Evolutionary conservation across 1,139 yeast genomes (phyloP), one percentile per base, ranked within the genome.

Genomic region (Taiozyma onychis): DNA sequence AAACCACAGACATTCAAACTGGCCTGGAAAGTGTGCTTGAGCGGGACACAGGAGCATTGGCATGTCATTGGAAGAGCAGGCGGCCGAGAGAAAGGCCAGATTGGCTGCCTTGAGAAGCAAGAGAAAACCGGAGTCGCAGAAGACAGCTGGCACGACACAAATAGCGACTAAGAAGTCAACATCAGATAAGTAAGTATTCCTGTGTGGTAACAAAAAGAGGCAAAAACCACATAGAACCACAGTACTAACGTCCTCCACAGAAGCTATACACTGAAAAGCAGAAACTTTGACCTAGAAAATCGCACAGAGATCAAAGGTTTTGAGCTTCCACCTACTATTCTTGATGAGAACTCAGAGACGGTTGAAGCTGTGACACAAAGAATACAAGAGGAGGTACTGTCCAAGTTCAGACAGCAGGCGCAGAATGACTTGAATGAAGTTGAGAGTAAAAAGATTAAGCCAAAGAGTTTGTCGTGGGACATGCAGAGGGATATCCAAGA

Each of bases 401-500:
- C 54, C 41, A 61, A 62, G 48, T 59, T 66, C 39, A 44, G 50
- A 42, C 51, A 48, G 1, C 44, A 47, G 21, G 59, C 57, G 3
- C 43, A 39, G 18, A 11, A 22, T 4, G 45, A 51, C 46, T 56
- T 54, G 9, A 46, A 44, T 13, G 50, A 43, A 11, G 51, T 62
- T 28, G 57, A 57, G 18, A 48, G 56, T 26, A 56, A 55, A 4
- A 59, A 56, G 28, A 51, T 65, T 27, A 69, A 64, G 48, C 68
- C 72, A 11, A 63, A 63, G 50, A 59, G 65, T 37, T 65, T 64
- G 14, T 66, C 71, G 9, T 64, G 70, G 65, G 80, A 75, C 54
- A 57, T 74, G 44, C 68, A 72, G 54, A 59, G 72, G 27, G 74
- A 71, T 51, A 53, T 77, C 10, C 65, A 66, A 43, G 66, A 66